These are phyloP conservation scores for Cadophora sp. DNA, from an alignment of 2,329 filamentous ascomycete genomes.

Conservation along the genomic window DNA sequence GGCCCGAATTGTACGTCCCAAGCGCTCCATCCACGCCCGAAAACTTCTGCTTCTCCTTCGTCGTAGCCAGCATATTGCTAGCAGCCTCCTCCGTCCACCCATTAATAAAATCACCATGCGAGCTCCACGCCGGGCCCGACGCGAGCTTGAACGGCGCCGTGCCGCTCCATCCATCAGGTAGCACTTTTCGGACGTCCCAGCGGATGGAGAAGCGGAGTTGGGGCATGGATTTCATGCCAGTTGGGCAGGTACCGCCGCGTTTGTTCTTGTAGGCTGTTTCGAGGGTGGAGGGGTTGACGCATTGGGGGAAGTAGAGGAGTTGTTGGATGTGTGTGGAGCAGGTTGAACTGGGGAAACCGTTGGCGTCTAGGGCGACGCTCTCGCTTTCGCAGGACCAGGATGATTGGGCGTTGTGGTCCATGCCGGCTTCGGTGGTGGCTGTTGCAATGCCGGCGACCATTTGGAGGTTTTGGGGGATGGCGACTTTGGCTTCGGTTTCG, in stretches of 20 bases:
- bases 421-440: constrained; percentile 44
- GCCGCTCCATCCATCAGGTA: constrained; percentile 54
- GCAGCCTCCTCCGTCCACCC: constrained; percentile 52
- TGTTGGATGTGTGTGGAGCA: constrained; percentile 53
- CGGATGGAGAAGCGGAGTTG: constrained; percentile 55
- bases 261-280: constrained; percentile 43
- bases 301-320: constrained; percentile 53
- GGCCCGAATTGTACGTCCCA: constrained; percentile 35
- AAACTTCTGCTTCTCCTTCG: constrained; percentile 39
- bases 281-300: constrained; percentile 47
- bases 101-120: constrained; percentile 53
- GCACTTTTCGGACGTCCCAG: constrained; percentile 51
- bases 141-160: constrained; percentile 52
- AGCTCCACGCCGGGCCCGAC: constrained; percentile 41
- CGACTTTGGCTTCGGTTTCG: constrained; percentile 49
- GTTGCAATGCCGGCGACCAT: constrained; percentile 50
- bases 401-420: constrained; percentile 42
- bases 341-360: constrained; percentile 43
- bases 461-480: constrained; percentile 52
- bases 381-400: constrained; percentile 49
- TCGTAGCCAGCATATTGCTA: constrained; percentile 49
- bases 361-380: constrained; percentile 37
- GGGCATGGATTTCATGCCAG: constrained; percentile 53
- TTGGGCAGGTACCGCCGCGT: constrained; percentile 48
- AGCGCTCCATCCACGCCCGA: constrained; percentile 9